A percentile compares a stretch with the other conserved stretches of the same genome.
Evolutionary conservation across 768 basidiomycete species (phyloP).

Genomic region (Melanogaster broomeanus): DNA sequence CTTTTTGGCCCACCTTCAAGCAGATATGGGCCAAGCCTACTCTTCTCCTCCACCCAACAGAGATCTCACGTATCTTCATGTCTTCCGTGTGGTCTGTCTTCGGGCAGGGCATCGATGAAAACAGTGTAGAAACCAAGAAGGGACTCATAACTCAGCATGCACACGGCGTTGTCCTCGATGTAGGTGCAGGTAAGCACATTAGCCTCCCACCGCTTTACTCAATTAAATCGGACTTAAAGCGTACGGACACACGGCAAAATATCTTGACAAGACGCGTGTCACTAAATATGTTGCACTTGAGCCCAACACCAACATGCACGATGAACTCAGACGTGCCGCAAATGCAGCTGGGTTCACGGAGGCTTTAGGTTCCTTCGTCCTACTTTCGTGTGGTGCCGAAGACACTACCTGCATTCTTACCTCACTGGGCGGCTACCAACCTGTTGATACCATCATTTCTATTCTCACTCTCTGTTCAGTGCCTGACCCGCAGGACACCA

Average conservation of each 20-base stretch:
- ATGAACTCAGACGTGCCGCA: conserved; percentile 50
- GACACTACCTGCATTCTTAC: conserved; percentile 50
- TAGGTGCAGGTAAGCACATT: conserved; percentile 58
- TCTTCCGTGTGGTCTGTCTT: conserved; percentile 55
- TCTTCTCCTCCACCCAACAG: conserved; percentile 45
- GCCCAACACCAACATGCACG: conserved; percentile 68
- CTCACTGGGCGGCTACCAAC: conserved; percentile 34
- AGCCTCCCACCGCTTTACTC: not conserved
- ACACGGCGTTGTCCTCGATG: conserved; percentile 60
- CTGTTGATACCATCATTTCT: conserved; percentile 64
- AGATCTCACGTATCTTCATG: conserved; percentile 59
- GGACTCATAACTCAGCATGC: conserved; percentile 55
- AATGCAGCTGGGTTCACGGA: conserved; percentile 53
- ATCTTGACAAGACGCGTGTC: conserved; percentile 56
- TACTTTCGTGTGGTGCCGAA: conserved; percentile 67
- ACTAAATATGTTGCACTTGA: conserved; percentile 72
- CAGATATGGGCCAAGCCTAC: conserved; percentile 42
- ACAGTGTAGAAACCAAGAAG: conserved; percentile 41
- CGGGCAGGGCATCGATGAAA: conserved; percentile 48
- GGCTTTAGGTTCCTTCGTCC: conserved; percentile 49
- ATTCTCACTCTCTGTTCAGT: conserved; percentile 69
- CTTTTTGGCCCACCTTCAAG: conserved; percentile 48
- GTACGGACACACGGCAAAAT: conserved; percentile 61
- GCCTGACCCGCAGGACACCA: conserved; percentile 51
- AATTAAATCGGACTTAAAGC: conserved; percentile 37